phyloP scores from a whole-genome alignment of 345 rosid genomes.

The Citrus hindsii region DNA sequence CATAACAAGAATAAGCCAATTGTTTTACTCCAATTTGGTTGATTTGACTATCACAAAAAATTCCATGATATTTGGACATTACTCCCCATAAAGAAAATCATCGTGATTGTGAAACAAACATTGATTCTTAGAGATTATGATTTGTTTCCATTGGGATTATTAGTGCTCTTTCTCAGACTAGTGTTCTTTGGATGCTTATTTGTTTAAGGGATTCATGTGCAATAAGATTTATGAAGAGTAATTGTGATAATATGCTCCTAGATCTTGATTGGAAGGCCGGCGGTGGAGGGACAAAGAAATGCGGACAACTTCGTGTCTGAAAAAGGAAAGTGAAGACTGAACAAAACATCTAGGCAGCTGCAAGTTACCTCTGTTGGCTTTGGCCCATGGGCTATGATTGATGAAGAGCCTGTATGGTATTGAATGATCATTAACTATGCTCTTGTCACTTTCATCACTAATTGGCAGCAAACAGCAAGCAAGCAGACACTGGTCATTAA shows the following conservation, averaged over 20 bases:
- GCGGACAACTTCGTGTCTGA: neutral
- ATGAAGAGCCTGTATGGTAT: neutral
- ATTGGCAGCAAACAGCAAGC: neutral
- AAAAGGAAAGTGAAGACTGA: neutral
- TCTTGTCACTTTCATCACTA: neutral
- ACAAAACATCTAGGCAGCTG: neutral
- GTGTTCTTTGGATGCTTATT: neutral
- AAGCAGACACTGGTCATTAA: neutral
- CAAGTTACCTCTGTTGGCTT: neutral
- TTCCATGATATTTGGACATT: neutral
- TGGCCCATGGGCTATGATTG: neutral
- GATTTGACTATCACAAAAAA: neutral
- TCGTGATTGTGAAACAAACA: neutral
- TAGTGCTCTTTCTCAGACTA: neutral
- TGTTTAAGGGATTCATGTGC: neutral
- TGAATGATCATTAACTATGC: neutral
- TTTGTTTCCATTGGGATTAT: neutral
- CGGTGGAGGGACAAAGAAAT: no score
- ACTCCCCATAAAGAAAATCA: neutral
- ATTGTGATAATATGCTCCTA: slow-evolving; percentile 6
- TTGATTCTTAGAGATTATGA: neutral
- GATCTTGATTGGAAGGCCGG: neutral
- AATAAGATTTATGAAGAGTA: neutral
- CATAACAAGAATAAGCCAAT: neutral
- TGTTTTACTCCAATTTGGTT: neutral